A percentile compares a stretch with the other conserved stretches of the same genome.
phyloP scores from a whole-genome alignment of 2,329 filamentous ascomycete genomes.

The Spiromastix sp. region DNA sequence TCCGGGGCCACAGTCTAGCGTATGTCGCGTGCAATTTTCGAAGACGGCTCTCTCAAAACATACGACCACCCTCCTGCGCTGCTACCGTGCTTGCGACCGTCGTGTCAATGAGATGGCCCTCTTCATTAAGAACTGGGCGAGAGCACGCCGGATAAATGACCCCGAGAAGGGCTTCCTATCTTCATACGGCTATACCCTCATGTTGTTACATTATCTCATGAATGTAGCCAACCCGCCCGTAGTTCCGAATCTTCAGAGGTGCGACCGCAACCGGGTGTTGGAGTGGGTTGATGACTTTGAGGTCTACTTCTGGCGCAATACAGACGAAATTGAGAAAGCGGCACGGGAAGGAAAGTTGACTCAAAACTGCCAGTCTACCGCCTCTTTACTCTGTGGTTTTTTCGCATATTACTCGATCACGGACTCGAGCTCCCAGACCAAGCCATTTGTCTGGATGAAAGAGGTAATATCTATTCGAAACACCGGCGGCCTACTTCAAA shows the following conservation, averaged over 20 bases:
- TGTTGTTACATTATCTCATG: conserved; percentile 84
- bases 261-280: conserved; percentile 27
- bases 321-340: conserved; percentile 55
- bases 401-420: conserved; percentile 67
- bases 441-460: conserved; percentile 63
- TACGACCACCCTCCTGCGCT: conserved; percentile 72
- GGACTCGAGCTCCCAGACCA: background rate
- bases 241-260: conserved; percentile 59
- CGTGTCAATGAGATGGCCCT: conserved; percentile 69
- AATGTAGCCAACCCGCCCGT: conserved; percentile 74
- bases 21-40: background rate
- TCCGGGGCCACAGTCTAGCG: too few relatives aligned
- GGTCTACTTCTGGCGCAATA: conserved; percentile 69
- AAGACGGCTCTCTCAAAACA: too few relatives aligned
- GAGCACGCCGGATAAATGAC: conserved; percentile 73
- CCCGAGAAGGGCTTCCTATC: conserved; percentile 78
- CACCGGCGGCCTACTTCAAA: conserved; percentile 60
- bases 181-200: conserved; percentile 83
- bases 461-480: conserved; percentile 72
- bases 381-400: conserved; percentile 66
- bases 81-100: conserved; percentile 69
- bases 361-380: conserved; percentile 58
- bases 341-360: conserved; percentile 51
- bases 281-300: conserved; percentile 52
- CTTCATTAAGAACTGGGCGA: conserved; percentile 88